Conservation (phyloP, 768 basidiomycete species). For the Infundibulicybe gibba region DNA sequence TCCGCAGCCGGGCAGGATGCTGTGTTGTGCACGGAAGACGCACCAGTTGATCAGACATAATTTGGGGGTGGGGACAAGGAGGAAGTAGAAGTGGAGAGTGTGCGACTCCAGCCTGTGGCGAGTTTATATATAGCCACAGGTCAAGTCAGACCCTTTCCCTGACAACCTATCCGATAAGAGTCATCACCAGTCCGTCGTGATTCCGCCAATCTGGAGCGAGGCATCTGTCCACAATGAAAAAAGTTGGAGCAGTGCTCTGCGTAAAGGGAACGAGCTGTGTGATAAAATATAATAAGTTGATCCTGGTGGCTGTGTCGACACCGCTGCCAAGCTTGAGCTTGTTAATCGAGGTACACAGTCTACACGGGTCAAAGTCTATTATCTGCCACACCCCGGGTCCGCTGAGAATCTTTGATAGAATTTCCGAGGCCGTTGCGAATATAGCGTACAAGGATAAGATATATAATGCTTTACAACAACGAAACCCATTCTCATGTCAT, state of each 20-base stretch:
- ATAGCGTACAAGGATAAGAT: conserved; percentile 15
- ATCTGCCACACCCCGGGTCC: neutral
- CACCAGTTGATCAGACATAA: neutral
- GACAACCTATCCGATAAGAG: too few species aligned
- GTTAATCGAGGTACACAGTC: too few species aligned
- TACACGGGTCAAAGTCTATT: too few species aligned
- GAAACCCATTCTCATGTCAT: neutral
- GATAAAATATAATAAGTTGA: neutral
- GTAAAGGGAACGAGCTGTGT: too few species aligned
- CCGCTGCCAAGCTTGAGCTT: too few species aligned
- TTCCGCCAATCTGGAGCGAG: neutral
- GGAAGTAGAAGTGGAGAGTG: neutral
- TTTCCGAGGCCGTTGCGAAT: conserved; percentile 2
- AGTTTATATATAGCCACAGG: too few species aligned
- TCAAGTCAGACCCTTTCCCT: too few species aligned
- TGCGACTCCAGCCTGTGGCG: neutral
- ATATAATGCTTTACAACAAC: conserved; percentile 8
- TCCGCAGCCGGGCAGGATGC: neutral
- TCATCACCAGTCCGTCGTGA: neutral
- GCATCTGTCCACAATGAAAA: too few species aligned
- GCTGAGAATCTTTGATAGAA: neutral
- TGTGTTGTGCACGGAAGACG: neutral
- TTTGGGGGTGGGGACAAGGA: neutral
- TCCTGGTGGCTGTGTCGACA: neutral
- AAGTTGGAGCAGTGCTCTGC: too few species aligned